Percentiles rank a stretch among this genome's conserved stretches.
phyloP scores from a whole-genome alignment of 2,329 filamentous ascomycete species.

The Fusarium sublunatum region DNA sequence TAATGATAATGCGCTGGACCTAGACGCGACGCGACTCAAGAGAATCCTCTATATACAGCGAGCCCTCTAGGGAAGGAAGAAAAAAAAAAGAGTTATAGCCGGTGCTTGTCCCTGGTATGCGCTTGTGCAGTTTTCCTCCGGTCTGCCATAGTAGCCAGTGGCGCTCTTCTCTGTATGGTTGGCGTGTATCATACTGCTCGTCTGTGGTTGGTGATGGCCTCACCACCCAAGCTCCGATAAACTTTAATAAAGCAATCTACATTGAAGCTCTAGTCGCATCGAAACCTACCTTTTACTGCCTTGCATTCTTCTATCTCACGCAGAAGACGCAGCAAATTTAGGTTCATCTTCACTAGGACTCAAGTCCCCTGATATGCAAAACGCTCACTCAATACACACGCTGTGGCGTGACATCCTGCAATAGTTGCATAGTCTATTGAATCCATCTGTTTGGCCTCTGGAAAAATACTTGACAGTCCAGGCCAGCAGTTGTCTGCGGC shows the following conservation, averaged over 20 bases:
- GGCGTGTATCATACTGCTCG: background rate
- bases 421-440: constrained; percentile 1
- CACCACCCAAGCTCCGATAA: constrained; percentile 19
- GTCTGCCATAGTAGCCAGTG: background rate
- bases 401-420: background rate
- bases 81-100: background rate
- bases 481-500: constrained; percentile 1
- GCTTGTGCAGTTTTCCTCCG: background rate
- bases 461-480: background rate
- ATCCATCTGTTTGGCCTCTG: constrained; percentile 1
- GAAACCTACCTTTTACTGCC: background rate
- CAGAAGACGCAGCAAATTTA: background rate
- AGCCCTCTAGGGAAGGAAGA: background rate
- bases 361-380: too few relatives aligned
- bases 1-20: background rate
- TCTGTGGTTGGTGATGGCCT: constrained; percentile 24
- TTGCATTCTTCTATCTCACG: background rate
- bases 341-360: background rate
- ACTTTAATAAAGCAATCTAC: constrained; percentile 12
- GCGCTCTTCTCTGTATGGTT: background rate
- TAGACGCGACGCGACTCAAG: background rate
- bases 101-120: background rate
- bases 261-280: constrained; percentile 1
- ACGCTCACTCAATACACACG: background rate
- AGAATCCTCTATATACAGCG: background rate